Evolutionary conservation across 2,329 filamentous ascomycete species (phyloP).

Genomic region (Aureobasidium sp.): DNA sequence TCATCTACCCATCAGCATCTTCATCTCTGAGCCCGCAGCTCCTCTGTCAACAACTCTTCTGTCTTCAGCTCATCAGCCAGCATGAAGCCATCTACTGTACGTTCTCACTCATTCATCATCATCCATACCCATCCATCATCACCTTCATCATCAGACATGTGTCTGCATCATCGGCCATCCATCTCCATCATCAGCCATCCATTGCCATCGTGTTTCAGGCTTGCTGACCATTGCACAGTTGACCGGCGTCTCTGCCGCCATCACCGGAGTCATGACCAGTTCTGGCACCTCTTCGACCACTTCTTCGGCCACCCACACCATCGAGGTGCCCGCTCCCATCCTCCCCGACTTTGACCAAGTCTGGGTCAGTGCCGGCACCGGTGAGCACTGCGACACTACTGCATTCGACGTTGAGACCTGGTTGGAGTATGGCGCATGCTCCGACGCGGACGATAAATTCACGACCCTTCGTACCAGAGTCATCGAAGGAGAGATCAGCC

Average conservation of each 20-base stretch:
- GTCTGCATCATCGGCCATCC: not conserved
- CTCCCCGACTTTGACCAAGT: too few relatives aligned
- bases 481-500: not conserved
- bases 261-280: not conserved
- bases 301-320: not conserved
- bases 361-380: too few relatives aligned
- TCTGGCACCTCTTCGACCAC: not conserved
- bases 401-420: too few relatives aligned
- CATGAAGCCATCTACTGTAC: constrained; percentile 7
- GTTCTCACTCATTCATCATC: not conserved
- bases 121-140: not conserved
- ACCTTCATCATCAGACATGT: not conserved
- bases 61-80: not conserved
- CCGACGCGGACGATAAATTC: too few relatives aligned
- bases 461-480: not conserved
- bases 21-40: not conserved
- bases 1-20: not conserved
- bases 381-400: too few relatives aligned
- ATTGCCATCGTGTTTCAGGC: not conserved
- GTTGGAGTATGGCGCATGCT: too few relatives aligned
- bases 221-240: not conserved
- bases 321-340: too few relatives aligned
- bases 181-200: not conserved
- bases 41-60: not conserved
- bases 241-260: not conserved